Base-by-base conservation (phyloP, 2,329 filamentous ascomycete species). In the Clonostachys rhizophaga region DNA sequence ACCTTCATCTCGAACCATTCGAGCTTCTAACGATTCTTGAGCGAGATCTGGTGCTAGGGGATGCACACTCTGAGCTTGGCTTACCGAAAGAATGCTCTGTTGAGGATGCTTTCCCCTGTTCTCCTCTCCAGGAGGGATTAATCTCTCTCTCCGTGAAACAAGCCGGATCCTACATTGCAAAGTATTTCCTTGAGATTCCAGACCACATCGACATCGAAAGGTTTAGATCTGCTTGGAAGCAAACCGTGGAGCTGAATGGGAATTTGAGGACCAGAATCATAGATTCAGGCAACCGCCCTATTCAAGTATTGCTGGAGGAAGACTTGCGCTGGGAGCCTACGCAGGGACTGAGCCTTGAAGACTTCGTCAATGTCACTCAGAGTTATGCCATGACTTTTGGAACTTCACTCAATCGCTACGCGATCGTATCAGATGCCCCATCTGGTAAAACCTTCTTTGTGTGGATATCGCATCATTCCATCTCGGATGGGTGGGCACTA, bases 51-150 rank as follows among this genome's bases (percentile, higher is more conserved):
- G 24, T 46, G 3, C 36, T 42, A 35, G 37, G n/a, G 11, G 17
- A n/a, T 16, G 16, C 16, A 11, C 17, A 8, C 11, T 12, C 45
- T 11, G 14, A 51, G 37, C 47, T 40, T 40, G 47, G 42, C 12
- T 17, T 49, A 12, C 3, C 45, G 16, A 11, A 34, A 12, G 24
- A 46, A 44, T 48, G 55, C 48, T 40, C 42, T 12, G 56, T 75
- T 6, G 68, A 76, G 43, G 74, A 79, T 46, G 57, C 72, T 0
- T 78, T 75, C 44, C 75, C 74, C 1, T 74, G 71, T 54, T 72
- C 74, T 0, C 64, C 72, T 1, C 55, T 76, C 1, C 75, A 79
- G 49, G 72, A 75, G 52, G 72, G 69, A 6, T 62, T 79, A 3
- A 67, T 79, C 56, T 69, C 72, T 2, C 53, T 78, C 5, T 69